These are phyloP conservation scores for Spergularia marina DNA, from an alignment of 148 eudicot genomes.

Conservation along the genomic window DNA sequence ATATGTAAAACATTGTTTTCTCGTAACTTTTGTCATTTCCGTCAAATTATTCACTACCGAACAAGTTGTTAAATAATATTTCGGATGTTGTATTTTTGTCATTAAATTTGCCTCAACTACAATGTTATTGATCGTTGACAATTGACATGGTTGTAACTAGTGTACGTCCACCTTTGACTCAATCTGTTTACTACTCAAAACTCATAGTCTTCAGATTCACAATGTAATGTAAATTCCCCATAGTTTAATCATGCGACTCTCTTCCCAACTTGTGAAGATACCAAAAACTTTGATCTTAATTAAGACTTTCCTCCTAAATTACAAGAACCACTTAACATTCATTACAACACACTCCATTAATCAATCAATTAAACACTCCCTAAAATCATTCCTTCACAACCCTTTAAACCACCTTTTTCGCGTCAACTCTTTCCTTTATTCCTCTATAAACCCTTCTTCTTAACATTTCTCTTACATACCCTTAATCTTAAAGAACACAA, in stretches of 20 bases:
- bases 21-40: too few relatives aligned
- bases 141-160: too few relatives aligned
- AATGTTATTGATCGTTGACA: too few relatives aligned
- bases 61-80: too few relatives aligned
- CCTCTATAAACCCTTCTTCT: constrained; percentile 12
- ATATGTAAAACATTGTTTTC: too few relatives aligned
- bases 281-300: constrained; percentile 1
- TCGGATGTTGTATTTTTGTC: too few relatives aligned
- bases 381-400: not conserved
- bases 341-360: constrained; percentile 24
- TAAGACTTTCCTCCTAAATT: not conserved
- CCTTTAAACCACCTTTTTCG: constrained; percentile 13
- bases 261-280: constrained; percentile 14
- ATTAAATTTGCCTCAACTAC: too few relatives aligned
- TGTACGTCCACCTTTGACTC: constrained; percentile 12
- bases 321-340: not conserved
- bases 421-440: constrained; percentile 23
- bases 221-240: too few relatives aligned
- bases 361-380: too few relatives aligned
- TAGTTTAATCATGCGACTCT: constrained; percentile 15
- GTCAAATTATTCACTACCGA: too few relatives aligned
- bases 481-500: not conserved
- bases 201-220: not conserved
- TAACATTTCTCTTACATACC: not conserved
- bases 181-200: not conserved